Evolutionary conservation across 805 yeast genomes (phyloP).

Genomic region (Ogataea trehalophila): DNA sequence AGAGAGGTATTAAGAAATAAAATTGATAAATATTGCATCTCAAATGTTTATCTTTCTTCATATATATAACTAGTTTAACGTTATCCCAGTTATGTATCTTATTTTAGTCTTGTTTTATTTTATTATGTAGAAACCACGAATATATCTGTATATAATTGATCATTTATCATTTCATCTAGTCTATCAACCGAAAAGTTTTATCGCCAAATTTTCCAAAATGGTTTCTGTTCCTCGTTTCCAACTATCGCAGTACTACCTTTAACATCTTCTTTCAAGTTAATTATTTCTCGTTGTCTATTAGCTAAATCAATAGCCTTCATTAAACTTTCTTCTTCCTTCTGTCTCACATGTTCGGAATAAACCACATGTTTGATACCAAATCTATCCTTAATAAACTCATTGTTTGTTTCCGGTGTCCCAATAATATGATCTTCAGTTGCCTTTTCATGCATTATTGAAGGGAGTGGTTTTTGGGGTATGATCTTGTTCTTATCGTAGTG

Average conservation of each 20-base stretch:
- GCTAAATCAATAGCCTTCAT: slow-evolving; percentile 44
- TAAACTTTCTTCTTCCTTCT: slow-evolving; percentile 58
- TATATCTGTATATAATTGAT: background rate
- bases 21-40: background rate
- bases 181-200: background rate
- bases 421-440: slow-evolving; percentile 29
- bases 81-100: background rate
- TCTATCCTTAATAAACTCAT: slow-evolving; percentile 59
- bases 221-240: slow-evolving; percentile 4
- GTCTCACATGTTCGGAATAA: slow-evolving; percentile 68
- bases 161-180: background rate
- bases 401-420: slow-evolving; percentile 31
- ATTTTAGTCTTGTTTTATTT: background rate
- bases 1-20: slow-evolving; percentile 46
- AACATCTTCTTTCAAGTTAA: slow-evolving; percentile 10
- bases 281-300: slow-evolving; percentile 26
- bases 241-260: background rate
- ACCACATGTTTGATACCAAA: slow-evolving; percentile 55
- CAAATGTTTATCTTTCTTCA: background rate
- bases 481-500: slow-evolving; percentile 35
- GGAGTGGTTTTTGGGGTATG: slow-evolving; percentile 34
- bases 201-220: slow-evolving; percentile 29
- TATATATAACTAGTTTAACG: background rate
- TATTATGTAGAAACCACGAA: background rate
- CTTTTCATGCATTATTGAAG: slow-evolving; percentile 34